phyloP scores from a whole-genome alignment of 495 filamentous ascomycete genomes.

The Astrothelium macrocarpum region DNA sequence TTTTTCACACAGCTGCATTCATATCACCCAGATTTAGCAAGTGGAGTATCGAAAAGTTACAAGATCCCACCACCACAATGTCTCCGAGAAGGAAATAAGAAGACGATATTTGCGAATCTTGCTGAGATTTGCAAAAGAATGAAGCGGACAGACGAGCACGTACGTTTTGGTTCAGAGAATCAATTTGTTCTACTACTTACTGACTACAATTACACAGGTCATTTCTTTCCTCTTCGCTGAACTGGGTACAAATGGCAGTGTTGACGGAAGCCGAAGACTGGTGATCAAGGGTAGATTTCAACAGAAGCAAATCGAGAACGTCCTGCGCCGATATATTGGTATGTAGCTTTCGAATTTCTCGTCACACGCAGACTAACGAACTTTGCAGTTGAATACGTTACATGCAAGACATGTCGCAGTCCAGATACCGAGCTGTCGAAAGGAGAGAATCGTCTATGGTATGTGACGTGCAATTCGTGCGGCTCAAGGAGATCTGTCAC shows the following conservation, averaged over 20 bases:
- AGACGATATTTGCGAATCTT: slow-evolving; percentile 99
- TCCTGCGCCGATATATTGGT: slow-evolving; percentile 89
- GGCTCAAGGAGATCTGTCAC: slow-evolving; percentile 83
- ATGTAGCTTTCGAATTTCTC: slow-evolving; percentile 30
- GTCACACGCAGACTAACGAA: not conserved
- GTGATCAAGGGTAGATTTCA: slow-evolving; percentile 99
- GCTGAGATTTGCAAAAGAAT: slow-evolving; percentile 84
- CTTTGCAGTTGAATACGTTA: slow-evolving; percentile 82
- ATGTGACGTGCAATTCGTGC: slow-evolving; percentile 80
- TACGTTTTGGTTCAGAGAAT: not conserved
- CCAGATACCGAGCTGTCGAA: slow-evolving; percentile 95
- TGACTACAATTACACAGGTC: slow-evolving; percentile 49
- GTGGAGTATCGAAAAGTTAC: slow-evolving; percentile 81
- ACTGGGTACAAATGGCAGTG: slow-evolving; percentile 88
- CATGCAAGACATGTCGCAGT: slow-evolving; percentile 92
- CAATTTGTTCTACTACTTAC: not conserved
- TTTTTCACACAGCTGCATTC: slow-evolving; percentile 88
- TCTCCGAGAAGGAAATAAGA: slow-evolving; percentile 98
- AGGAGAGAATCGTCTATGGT: slow-evolving; percentile 91
- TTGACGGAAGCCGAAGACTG: slow-evolving; percentile 83
- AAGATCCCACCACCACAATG: slow-evolving; percentile 99
- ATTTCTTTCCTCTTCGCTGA: slow-evolving; percentile 96
- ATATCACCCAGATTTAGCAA: slow-evolving; percentile 89
- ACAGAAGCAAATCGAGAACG: slow-evolving; percentile 95
- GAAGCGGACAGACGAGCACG: slow-evolving; percentile 82